Conservation (phyloP, 495 filamentous ascomycete genomes). For the Annulohypoxylon nitens region DNA sequence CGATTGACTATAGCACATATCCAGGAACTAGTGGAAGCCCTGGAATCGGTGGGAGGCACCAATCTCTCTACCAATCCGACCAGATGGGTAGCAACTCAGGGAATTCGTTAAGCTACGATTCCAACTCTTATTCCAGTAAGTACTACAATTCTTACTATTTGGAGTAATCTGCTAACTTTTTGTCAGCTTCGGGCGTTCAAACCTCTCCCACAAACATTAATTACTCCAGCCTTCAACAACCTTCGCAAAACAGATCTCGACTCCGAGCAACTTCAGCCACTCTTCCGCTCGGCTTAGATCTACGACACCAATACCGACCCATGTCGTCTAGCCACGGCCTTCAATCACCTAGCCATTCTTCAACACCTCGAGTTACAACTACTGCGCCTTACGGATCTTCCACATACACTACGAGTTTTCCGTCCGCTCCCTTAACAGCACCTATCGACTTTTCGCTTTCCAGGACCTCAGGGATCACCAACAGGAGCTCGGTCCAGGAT, state of each 20-base stretch:
- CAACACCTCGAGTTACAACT: constrained; percentile 55
- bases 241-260: constrained; percentile 59
- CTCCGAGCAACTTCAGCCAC: constrained; percentile 62
- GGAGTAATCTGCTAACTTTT: constrained; percentile 36
- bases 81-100: constrained; percentile 54
- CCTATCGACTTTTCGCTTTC: constrained; percentile 67
- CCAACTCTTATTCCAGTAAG: constrained; percentile 67
- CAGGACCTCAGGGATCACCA: constrained; percentile 56
- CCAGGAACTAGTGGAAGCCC: constrained; percentile 58
- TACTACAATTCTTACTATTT: constrained; percentile 18
- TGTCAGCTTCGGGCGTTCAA: constrained; percentile 60
- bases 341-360: constrained; percentile 57
- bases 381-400: constrained; percentile 58
- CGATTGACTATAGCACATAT: constrained; percentile 67
- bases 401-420: constrained; percentile 64
- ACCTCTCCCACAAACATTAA: constrained; percentile 61
- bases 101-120: constrained; percentile 62
- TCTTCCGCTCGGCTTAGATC: constrained; percentile 60
- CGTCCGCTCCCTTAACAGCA: constrained; percentile 65
- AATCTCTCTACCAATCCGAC: constrained; percentile 57
- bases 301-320: constrained; percentile 64
- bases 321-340: constrained; percentile 56
- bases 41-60: constrained; percentile 59
- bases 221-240: constrained; percentile 61
- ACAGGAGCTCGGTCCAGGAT: constrained; percentile 56